Evolutionary conservation across 352 stramenopile species (phyloP).

Genomic region (Phytophthora sp.): DNA sequence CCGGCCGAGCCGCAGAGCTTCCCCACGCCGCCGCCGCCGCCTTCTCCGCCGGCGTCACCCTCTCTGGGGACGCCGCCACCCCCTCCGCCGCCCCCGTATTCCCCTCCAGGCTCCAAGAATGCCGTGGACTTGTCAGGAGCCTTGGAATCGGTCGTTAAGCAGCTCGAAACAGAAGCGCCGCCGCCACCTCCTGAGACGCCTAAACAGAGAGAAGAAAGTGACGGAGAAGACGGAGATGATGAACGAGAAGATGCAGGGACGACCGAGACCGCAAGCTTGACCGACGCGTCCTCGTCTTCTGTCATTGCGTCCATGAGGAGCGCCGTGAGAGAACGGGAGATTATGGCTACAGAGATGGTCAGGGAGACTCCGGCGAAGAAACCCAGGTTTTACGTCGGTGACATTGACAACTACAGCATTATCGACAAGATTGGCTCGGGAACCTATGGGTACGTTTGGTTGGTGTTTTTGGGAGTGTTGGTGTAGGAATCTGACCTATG

Average conservation of each 20-base stretch:
- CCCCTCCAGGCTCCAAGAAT: constrained; percentile 52
- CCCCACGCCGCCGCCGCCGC: constrained; percentile 51
- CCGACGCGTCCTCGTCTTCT: constrained; percentile 52
- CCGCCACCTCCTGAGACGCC: neutral
- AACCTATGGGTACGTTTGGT: constrained; percentile 75
- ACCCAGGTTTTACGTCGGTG: constrained; percentile 79
- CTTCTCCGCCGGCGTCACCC: constrained; percentile 39
- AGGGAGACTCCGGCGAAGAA: constrained; percentile 46
- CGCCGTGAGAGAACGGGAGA: constrained; percentile 75
- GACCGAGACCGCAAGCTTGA: neutral
- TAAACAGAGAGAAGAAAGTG: constrained; percentile 25
- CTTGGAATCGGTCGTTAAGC: constrained; percentile 14
- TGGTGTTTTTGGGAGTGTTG: neutral
- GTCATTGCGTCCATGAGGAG: constrained; percentile 76
- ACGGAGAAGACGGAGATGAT: constrained; percentile 39
- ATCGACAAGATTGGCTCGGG: constrained; percentile 89
- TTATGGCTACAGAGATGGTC: constrained; percentile 55
- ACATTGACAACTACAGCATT: constrained; percentile 89
- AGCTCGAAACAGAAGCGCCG: neutral
- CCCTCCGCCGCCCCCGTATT: constrained; percentile 63
- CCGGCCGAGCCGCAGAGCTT: constrained; percentile 35
- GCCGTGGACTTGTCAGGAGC: constrained; percentile 33
- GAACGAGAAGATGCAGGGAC: constrained; percentile 22
- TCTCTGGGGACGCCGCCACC: constrained; percentile 29
- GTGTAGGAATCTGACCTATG: neutral